Evolutionary conservation across 139 green algal species (phyloP).

Genomic region (Edaphochlamys debaryana): DNA sequence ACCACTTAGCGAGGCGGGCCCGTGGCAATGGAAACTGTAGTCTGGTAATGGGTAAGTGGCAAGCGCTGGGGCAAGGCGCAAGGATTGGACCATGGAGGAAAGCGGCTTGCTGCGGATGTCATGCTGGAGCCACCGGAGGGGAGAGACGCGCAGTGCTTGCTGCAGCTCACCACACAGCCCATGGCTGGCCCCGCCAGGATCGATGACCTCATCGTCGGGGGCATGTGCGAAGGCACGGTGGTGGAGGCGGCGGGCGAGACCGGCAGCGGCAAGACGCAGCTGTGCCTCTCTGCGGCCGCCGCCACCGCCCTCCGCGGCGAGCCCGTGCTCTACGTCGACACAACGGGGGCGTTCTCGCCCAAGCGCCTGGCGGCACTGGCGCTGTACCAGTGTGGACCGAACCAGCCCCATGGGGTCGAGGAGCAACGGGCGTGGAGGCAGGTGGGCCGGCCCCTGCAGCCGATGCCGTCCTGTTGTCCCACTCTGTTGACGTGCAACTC

Average conservation of each 20-base stretch:
- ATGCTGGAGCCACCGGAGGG: too few relatives aligned
- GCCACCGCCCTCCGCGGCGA: slow-evolving; percentile 47
- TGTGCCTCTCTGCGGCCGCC: slow-evolving; percentile 56
- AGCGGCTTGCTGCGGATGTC: too few relatives aligned
- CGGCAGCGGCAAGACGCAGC: slow-evolving; percentile 69
- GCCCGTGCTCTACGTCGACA: slow-evolving; percentile 64
- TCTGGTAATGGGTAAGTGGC: too few relatives aligned
- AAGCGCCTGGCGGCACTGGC: slow-evolving; percentile 24
- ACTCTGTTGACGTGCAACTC: slow-evolving; percentile 14
- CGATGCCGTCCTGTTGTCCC: background rate
- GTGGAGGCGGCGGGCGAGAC: slow-evolving; percentile 65
- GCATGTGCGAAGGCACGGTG: slow-evolving; percentile 56
- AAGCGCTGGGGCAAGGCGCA: too few relatives aligned
- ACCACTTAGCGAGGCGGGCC: too few relatives aligned
- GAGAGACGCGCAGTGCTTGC: too few relatives aligned
- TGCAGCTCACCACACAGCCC: too few relatives aligned
- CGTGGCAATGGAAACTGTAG: too few relatives aligned
- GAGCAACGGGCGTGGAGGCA: too few relatives aligned
- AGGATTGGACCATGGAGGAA: too few relatives aligned
- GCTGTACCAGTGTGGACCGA: background rate
- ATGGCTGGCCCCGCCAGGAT: slow-evolving; percentile 55
- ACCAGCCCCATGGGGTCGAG: too few relatives aligned
- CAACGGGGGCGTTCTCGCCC: slow-evolving; percentile 54
- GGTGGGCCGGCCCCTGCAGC: too few relatives aligned
- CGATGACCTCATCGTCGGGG: slow-evolving; percentile 62